phyloP scores from a whole-genome alignment of 345 rosid species.

The Gossypium anomalum region DNA sequence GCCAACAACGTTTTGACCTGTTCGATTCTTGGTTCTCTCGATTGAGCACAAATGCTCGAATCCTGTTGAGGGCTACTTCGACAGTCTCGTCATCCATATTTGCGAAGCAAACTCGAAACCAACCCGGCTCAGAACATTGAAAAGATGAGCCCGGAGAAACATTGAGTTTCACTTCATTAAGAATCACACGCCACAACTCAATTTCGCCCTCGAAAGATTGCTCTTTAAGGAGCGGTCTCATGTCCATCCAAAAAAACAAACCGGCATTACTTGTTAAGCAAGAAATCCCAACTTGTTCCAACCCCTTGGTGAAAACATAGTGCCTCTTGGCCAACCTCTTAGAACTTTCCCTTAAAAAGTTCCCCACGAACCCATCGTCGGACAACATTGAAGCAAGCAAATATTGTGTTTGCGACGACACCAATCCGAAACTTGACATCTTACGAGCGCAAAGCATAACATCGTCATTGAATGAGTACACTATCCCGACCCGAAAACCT shows the following conservation, averaged over 20 bases:
- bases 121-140: constrained; percentile 65
- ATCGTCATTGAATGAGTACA: constrained; percentile 71
- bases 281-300: constrained; percentile 45
- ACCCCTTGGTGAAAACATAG: constrained; percentile 34
- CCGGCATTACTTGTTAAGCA: constrained; percentile 64
- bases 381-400: constrained; percentile 71
- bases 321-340: constrained; percentile 50
- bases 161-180: constrained; percentile 67
- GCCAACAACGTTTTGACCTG: constrained; percentile 29
- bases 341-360: constrained; percentile 50
- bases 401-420: constrained; percentile 72
- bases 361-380: constrained; percentile 50
- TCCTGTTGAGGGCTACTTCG: constrained; percentile 51
- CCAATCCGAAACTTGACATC: constrained; percentile 86
- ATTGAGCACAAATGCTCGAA: constrained; percentile 35
- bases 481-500: constrained; percentile 73
- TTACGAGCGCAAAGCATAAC: constrained; percentile 62
- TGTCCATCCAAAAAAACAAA: constrained; percentile 77
- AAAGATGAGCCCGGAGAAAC: constrained; percentile 83
- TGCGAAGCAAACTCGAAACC: constrained; percentile 89
- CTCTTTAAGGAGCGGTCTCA: constrained; percentile 47
- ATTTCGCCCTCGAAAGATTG: constrained; percentile 48
- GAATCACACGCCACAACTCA: constrained; percentile 54
- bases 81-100: constrained; percentile 67
- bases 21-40: constrained; percentile 18